Base-by-base conservation (phyloP, 2,329 filamentous ascomycete genomes). In the Intubia oerlemansii region DNA sequence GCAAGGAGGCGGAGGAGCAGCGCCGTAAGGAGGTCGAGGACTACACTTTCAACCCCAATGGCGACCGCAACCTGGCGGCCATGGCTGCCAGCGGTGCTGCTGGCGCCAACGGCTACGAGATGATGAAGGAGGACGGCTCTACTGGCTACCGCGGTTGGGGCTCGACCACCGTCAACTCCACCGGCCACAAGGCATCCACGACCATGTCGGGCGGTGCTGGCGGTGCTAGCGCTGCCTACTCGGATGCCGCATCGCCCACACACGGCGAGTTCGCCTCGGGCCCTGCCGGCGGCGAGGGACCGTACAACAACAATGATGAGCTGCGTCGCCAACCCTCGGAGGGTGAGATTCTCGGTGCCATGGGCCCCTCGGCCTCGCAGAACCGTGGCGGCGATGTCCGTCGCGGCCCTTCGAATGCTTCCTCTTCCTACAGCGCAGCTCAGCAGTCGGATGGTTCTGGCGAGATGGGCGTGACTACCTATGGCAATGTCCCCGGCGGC, bases 1-100 rank as follows among this genome's bases (percentile, higher is more conserved):
- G 73, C 38, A 88, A 81, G 57, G 68, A 70, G 37, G 77, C 75
- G 10, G 81, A 88, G 44, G 88, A 93, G 46, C 70, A 84, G 42
- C 69, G 88, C 28, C 69, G 84, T 37, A 93, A 93, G 54, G 88
- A 98, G 51, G 82, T 93, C 9, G 85, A 95, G 48, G 88, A 95
- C 46, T 95, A 95, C 47, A 75, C 78, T 18, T 95, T 84, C 58
- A 95, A 95, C 49, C 88, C 88, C n/a, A 95, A 95, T 51, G 74
- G 82, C 34, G 84, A 93, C 45, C 81, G 84, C 1, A 81, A 77
- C 1, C 59, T 92, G 10, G 64, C 54, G 6, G 54, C 54, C 9
- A 47, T 64, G 31, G 42, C 39, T 7, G 41, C 32, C 0, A 33
- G 30, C 10, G 57, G 51, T 10, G 46, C 49, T 22, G 46, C 46